Evolutionary conservation across 202 grass and related monocot genomes (phyloP).

Genomic region (Zoysia matrella): DNA sequence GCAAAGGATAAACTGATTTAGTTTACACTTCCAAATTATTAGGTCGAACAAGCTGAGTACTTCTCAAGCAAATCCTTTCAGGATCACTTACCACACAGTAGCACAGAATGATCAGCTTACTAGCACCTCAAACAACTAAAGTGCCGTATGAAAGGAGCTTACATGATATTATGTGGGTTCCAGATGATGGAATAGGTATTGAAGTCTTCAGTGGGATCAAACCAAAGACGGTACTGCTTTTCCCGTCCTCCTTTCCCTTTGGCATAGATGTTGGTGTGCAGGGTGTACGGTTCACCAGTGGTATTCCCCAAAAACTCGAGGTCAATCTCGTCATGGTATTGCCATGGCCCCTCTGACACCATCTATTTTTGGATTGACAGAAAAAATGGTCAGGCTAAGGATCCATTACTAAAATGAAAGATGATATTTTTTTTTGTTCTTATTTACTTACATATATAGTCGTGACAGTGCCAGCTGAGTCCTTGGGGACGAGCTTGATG

Average conservation of each 20-base stretch:
- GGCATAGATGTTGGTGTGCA: constrained; percentile 64
- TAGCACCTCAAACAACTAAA: not conserved
- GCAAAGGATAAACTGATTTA: not conserved
- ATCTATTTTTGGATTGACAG: constrained; percentile 18
- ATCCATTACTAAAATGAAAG: not conserved
- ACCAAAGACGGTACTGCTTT: constrained; percentile 64
- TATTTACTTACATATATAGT: constrained; percentile 48
- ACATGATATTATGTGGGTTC: constrained; percentile 58
- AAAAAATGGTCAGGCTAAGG: constrained; percentile 24
- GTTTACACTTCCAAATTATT: not conserved
- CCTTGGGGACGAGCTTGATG: constrained; percentile 41
- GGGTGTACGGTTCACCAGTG: constrained; percentile 58
- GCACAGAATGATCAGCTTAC: not conserved
- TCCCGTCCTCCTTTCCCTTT: constrained; percentile 57
- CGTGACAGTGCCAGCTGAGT: constrained; percentile 46
- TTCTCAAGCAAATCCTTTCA: not conserved
- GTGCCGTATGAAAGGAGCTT: not conserved
- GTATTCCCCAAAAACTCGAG: constrained; percentile 66
- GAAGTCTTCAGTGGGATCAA: constrained; percentile 63
- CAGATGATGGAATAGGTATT: constrained; percentile 64
- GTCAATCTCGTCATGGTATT: constrained; percentile 63
- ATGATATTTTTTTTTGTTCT: not conserved
- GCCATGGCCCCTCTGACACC: constrained; percentile 50
- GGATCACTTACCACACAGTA: not conserved
- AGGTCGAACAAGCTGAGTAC: not conserved